Base-by-base conservation (phyloP, 176 grass and related monocot species). In the Calamus simplicifolius region DNA sequence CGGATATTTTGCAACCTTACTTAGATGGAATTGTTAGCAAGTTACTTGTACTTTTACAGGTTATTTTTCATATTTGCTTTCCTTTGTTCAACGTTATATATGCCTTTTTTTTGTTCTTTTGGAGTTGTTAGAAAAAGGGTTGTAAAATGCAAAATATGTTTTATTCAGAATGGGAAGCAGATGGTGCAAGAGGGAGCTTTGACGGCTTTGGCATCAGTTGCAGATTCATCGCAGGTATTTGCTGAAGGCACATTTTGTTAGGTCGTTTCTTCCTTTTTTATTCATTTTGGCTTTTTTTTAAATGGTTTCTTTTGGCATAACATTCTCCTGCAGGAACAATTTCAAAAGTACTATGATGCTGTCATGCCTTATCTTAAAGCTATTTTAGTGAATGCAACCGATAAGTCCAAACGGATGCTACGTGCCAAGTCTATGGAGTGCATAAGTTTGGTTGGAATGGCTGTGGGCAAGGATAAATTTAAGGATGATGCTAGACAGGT, bases 361-460 rank as follows among this genome's bases (percentile, higher is more conserved):
- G 93, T 97, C 55, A 97, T 97, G 93, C 93, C 93, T 5, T 97
- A 97, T 58, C 80, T 97, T 30, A 97, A 97, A 79, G 84, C 81
- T 66, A 97, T 97, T 71, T 85, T 97, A 51, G 83, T 92, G 77
- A 92, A 98, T 83, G 94, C 94, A 68, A 98, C 94, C 3, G 88
- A 98, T 60, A 98, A 98, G 68, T 89, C 94, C 17, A 98, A 98
- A 69, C 80, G 94, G 62, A 98, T 98, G 94, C 87, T 98, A 18
- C 87, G 94, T 68, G 94, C 94, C 6, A 98, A 93, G 68, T 92
- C 94, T 10, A 89, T 98, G 94, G 94, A 98, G 68, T 98, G 94
- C 69, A 98, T 98, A 61, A 98, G 94, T 77, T 82, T 98, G 64
- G 94, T 93, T 61, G 94, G 94, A 62, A 98, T 98, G 94, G 94